Evolutionary conservation across 2,329 filamentous ascomycete genomes (phyloP).

Genomic region (Colletotrichum simmondsii): DNA sequence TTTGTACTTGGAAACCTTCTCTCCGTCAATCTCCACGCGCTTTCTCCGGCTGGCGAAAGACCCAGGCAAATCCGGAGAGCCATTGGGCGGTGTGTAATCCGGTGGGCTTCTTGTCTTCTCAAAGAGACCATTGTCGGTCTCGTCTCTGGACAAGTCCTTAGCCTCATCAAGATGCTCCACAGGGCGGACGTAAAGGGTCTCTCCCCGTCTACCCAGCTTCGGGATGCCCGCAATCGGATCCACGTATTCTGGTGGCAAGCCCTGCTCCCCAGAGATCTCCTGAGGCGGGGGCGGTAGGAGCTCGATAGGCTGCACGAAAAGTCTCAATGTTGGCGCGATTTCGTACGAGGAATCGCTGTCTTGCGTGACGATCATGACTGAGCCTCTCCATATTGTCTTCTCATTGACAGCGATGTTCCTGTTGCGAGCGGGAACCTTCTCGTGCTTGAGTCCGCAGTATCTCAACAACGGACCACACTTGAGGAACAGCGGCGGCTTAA

Average conservation of each 20-base stretch:
- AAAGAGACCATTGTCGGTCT: constrained; percentile 86
- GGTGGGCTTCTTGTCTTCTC: constrained; percentile 71
- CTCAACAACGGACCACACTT: constrained; percentile 91
- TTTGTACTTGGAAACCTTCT: constrained; percentile 82
- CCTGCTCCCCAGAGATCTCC: constrained; percentile 71
- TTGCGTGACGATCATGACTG: constrained; percentile 92
- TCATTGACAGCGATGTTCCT: constrained; percentile 55
- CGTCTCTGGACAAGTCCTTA: constrained; percentile 80
- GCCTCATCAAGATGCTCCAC: constrained; percentile 86
- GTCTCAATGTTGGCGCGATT: constrained; percentile 79
- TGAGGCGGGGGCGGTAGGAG: constrained; percentile 82
- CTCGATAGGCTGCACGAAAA: constrained; percentile 90
- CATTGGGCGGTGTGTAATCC: constrained; percentile 54
- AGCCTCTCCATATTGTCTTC: constrained; percentile 90
- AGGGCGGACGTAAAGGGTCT: constrained; percentile 88
- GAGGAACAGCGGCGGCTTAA: constrained; percentile 85
- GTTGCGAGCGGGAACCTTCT: constrained; percentile 59
- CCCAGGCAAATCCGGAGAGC: constrained; percentile 59
- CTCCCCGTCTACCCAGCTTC: constrained; percentile 85
- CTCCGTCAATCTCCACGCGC: constrained; percentile 74
- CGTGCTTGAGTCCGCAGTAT: constrained; percentile 83
- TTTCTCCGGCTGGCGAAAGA: constrained; percentile 66
- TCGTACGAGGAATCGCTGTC: constrained; percentile 87
- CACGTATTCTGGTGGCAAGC: constrained; percentile 82
- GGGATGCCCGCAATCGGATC: constrained; percentile 90